A percentile compares a stretch with the other conserved stretches of the same genome.
Evolutionary conservation across 495 filamentous ascomycete genomes (phyloP).

Genomic region (Annulohypoxylon bovei): DNA sequence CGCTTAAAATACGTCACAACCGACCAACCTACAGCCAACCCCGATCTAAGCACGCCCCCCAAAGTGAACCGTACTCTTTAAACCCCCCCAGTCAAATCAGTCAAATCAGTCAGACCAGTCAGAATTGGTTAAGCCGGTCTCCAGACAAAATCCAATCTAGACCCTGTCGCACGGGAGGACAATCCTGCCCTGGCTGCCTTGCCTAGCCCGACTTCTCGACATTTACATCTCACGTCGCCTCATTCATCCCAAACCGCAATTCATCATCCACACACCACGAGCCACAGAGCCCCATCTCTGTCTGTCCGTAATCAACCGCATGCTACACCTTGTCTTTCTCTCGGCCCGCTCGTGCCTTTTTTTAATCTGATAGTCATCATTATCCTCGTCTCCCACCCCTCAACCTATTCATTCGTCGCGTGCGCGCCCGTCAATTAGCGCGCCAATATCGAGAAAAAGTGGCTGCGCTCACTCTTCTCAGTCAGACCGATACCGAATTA

Average conservation of each 20-base stretch:
- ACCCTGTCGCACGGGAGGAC: slow-evolving; percentile 36
- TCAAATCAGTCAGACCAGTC: background rate
- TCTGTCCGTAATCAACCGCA: slow-evolving; percentile 26
- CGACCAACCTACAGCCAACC: no score
- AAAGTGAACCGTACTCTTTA: background rate
- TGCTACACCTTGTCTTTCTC: slow-evolving; percentile 23
- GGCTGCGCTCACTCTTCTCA: slow-evolving; percentile 60
- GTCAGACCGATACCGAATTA: slow-evolving; percentile 55
- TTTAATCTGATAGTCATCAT: slow-evolving; percentile 28
- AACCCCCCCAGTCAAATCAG: background rate
- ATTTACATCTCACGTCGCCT: slow-evolving; percentile 32
- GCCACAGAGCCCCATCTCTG: slow-evolving; percentile 42
- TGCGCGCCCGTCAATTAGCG: slow-evolving; percentile 48
- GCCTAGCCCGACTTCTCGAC: slow-evolving; percentile 35
- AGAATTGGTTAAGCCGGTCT: background rate
- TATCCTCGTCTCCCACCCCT: slow-evolving; percentile 22
- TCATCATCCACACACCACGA: slow-evolving; percentile 35
- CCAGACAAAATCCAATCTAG: slow-evolving; percentile 18
- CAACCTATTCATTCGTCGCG: slow-evolving; percentile 44
- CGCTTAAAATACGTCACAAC: slow-evolving; percentile 15
- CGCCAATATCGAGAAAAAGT: slow-evolving; percentile 48
- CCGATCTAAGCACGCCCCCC: background rate
- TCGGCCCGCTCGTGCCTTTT: slow-evolving; percentile 33
- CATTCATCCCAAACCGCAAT: slow-evolving; percentile 24
- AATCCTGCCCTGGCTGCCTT: slow-evolving; percentile 38